Base-by-base conservation (phyloP, 202 grass and related monocot genomes). In the Schoenoplectus tabernaemontani region DNA sequence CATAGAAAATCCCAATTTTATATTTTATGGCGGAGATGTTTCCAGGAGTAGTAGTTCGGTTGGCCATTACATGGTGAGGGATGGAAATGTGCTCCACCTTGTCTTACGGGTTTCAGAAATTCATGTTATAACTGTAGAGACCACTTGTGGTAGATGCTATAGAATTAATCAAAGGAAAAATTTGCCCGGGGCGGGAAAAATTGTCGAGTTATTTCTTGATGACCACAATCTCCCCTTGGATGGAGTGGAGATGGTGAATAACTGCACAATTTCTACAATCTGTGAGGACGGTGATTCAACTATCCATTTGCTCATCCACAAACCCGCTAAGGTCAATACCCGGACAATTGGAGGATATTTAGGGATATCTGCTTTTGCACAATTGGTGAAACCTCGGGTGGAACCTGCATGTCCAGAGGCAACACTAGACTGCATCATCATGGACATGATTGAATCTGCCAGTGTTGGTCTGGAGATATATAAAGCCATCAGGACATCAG, bases 201-300 rank as follows among this genome's bases (percentile, higher is more conserved):
- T 28, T 28, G 80, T 85, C 68, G 46, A 54, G 32, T 23, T 17
- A 0, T 59, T 67, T 73, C 57, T 70, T 20, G 64, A 84, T 6
- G 30, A 76, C 32, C 82, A 80, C 44, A 48, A 41, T 59, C 84
- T 87, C 68, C n/a, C 87, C 24, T 88, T 87, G 15, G 61, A 85
- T 47, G 87, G 87, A 13, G 84, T 89, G 85, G 84, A 87, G 39
- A 82, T 92, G 33, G 79, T 89, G 71, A 82, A 89, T 38, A 53
- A 82, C 15, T 66, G 77, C 16, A 32, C 85, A 57, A 65, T 91
- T 54, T 59, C 77, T 60, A 76, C 84, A 42, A 79, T 91, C 66
- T 65, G 36, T 43, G 70, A 42, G 43, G 59, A 54, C 59, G 37
- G 22, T 58, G 83, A 83, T 65, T 57, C 70, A 48, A 68, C 82